Evolutionary conservation across 768 basidiomycete species (phyloP).

Genomic region (Lyophyllum atratum): DNA sequence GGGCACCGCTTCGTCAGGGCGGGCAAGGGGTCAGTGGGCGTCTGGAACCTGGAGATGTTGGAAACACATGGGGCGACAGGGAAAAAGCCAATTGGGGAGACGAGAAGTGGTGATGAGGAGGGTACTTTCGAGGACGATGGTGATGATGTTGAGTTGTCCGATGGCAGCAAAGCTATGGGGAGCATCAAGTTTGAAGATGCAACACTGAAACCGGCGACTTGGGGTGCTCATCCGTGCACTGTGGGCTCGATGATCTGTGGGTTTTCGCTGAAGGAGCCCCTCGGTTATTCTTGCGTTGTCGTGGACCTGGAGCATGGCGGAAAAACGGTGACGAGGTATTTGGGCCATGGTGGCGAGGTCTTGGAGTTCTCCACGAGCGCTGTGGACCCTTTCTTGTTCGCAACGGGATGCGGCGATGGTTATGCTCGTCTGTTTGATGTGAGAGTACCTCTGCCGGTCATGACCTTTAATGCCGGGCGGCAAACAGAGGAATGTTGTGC

Average conservation of each 20-base stretch:
- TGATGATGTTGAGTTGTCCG: background rate
- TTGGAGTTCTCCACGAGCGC: conserved; percentile 27
- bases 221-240: background rate
- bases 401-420: background rate
- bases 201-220: background rate
- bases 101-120: background rate
- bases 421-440: background rate
- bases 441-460: background rate
- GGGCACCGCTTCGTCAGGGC: conserved; percentile 31
- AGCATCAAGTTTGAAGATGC: background rate
- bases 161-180: background rate
- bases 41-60: conserved; percentile 38
- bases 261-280: background rate
- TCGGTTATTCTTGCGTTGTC: background rate
- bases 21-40: conserved; percentile 30
- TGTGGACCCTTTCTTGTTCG: conserved; percentile 18
- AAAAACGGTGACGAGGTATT: conserved; percentile 17
- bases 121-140: background rate
- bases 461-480: conserved; percentile 11
- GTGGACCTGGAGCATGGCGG: background rate
- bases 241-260: background rate
- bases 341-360: conserved; percentile 30
- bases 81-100: background rate
- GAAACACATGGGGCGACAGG: conserved; percentile 27
- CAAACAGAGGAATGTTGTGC: conserved; percentile 11